Base-by-base conservation (phyloP, 2,329 filamentous ascomycete species). In the Neopestalotiopsis sp. region DNA sequence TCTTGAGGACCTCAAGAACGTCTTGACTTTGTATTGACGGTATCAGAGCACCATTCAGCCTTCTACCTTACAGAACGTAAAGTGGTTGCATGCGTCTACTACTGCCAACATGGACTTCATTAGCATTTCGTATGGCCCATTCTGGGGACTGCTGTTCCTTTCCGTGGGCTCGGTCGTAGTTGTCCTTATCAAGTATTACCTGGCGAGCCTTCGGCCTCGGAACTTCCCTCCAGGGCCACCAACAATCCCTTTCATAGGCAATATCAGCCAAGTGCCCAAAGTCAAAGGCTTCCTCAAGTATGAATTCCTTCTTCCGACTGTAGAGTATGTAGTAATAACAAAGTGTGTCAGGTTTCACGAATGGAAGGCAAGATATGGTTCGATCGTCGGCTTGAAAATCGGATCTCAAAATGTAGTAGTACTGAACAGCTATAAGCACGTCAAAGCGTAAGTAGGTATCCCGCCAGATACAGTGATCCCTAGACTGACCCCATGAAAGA, bases 301-400 rank as follows among this genome's bases (percentile, higher is more conserved):
- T 4, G 45, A 61, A 30, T 57, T 57, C 17, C 20, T 45, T 34
- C 56, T 64, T 28, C 10, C 60, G 6, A n/a, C 24, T 5, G n/a
- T 38, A 30, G 13, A 4, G 1, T 60, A 28, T 30, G 2, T 13
- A 24, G 30, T 30, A 60, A 30, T 61, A 4, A 61, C 58, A 2
- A 20, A 34, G 10, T 38, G 3, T 2, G 5, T 14, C 10, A 61
- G 58, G 1, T 61, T 61, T 10, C 20, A 61, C 17, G 10, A 32
- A 7, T 30, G 24, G 58, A 28, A 61, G 4, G 58, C 58, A 12
- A 66, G 63, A n/a, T 71, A 69, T 56, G 68, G 68, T 5, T 67
- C 70, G 13, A 67, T 71, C 14, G 57, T 71, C n/a, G 70, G 70
- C 4, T 64, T 71, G 40, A 70, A 71, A 42, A 17, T 65, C 10